Evolutionary conservation across 169 alveolate species (phyloP), one percentile per base, ranked within the genome.

Genomic region (Plasmodium reichenowi): DNA sequence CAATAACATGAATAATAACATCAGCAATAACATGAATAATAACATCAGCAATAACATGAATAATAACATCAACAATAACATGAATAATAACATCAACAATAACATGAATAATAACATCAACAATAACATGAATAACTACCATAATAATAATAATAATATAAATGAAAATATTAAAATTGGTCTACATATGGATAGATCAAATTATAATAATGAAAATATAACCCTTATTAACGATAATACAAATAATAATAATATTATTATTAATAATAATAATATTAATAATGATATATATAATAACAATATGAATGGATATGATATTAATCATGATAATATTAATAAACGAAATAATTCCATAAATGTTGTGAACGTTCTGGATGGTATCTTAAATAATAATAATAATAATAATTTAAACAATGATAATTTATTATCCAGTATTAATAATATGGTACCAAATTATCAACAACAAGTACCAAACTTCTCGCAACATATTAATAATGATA

Each of bases 401-500:
- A 32, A n/a, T n/a, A n/a, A n/a, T n/a, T n/a, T 76, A 76, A 66
- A 38, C 52, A 78, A 66, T n/a, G 89, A 78, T 24, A 78, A 66
- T 45, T 26, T 78, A 73, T 43, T 66, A 50, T 52, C 62, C 58
- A 64, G 47, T 58, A 66, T 78, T 43, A 78, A 70, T 32, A 58
- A 66, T 60, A 64, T 78, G 6, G 48, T 78, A 66, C 89, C 89
- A 15, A 78, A 66, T 47, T 52, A 24, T 38, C 63, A n/a, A 75
- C 64, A 59, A 59, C 48, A 43, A 26, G 29, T 2, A 3, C 32
- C 78, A 76, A 22, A 17, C 59, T 2, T 24, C 48, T 17, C 29
- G 12, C 15, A 54, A 56, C 47, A 38, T 26, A 32, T 64, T 47
- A 54, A 66, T 38, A 54, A 78, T 8, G 24, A 45, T 2, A 66